A percentile compares a stretch with the other conserved stretches of the same genome.
Conservation (phyloP, 2,329 filamentous ascomycete genomes). For the Colletotrichum lentis region DNA sequence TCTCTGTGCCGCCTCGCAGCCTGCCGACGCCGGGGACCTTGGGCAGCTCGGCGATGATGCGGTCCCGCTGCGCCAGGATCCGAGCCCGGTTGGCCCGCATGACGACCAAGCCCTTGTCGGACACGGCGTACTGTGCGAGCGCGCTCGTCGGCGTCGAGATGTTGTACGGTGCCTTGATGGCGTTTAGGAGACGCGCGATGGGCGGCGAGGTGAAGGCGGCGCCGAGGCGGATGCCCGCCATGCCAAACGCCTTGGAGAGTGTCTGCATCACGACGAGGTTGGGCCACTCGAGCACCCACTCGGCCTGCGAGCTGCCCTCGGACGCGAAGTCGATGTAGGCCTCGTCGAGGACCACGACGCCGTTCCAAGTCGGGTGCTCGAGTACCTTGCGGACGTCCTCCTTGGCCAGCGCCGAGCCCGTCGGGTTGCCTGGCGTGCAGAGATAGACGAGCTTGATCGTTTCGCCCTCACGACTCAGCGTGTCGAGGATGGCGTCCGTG, state of each 20-base stretch:
- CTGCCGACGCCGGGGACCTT: constrained; percentile 79
- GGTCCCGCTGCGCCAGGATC: constrained; percentile 79
- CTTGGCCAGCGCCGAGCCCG: constrained; percentile 80
- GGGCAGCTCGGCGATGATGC: constrained; percentile 77
- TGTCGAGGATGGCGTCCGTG: constrained; percentile 70
- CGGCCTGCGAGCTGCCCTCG: constrained; percentile 78
- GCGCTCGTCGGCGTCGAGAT: constrained; percentile 87
- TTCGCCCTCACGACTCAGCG: constrained; percentile 63
- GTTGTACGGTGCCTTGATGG: constrained; percentile 95
- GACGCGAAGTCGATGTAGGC: constrained; percentile 94
- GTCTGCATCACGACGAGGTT: constrained; percentile 99
- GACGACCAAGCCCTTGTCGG: constrained; percentile 69
- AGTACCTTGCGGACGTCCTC: constrained; percentile 77
- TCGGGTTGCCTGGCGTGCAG: constrained; percentile 95
- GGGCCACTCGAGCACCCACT: constrained; percentile 91
- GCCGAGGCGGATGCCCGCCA: constrained; percentile 91
- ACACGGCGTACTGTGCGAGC: constrained; percentile 78
- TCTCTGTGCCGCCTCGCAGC: constrained; percentile 79
- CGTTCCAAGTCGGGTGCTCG: constrained; percentile 92
- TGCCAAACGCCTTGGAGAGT: constrained; percentile 94
- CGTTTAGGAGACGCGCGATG: constrained; percentile 85
- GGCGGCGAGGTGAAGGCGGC: constrained; percentile 79
- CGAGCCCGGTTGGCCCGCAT: constrained; percentile 77
- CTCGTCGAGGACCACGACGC: constrained; percentile 91
- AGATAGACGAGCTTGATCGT: constrained; percentile 89